Evolutionary conservation across 169 alveolate genomes (phyloP).

Genomic region (Plasmodium vivax): DNA sequence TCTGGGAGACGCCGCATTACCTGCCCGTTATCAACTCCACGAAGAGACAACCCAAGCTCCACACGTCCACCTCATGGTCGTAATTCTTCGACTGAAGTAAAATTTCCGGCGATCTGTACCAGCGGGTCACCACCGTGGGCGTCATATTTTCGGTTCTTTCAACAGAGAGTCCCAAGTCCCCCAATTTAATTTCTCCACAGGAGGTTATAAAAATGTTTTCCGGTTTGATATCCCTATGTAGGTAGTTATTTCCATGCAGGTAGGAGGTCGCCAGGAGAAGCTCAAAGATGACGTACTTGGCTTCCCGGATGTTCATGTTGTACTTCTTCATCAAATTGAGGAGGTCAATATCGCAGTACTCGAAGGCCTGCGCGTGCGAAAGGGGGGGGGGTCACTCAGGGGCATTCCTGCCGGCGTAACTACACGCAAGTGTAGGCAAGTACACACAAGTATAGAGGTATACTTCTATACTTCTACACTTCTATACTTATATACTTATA

Average conservation of each 20-base stretch:
- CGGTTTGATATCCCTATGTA: slow-evolving; percentile 85
- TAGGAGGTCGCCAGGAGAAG: slow-evolving; percentile 75
- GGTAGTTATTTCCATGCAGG: slow-evolving; percentile 78
- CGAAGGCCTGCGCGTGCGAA: slow-evolving; percentile 20
- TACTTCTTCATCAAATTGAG: slow-evolving; percentile 39
- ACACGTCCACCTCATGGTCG: slow-evolving; percentile 88
- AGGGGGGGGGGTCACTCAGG: not conserved
- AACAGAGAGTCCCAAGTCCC: slow-evolving; percentile 83
- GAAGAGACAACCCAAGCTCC: slow-evolving; percentile 90
- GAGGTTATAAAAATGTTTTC: slow-evolving; percentile 81
- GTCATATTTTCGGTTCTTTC: slow-evolving; percentile 77
- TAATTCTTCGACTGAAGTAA: slow-evolving; percentile 83
- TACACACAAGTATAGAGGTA: not conserved
- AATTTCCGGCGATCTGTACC: slow-evolving; percentile 93
- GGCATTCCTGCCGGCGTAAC: not conserved
- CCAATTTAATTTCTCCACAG: slow-evolving; percentile 79
- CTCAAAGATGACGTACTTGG: slow-evolving; percentile 82
- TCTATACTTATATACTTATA: not conserved
- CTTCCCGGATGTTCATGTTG: slow-evolving; percentile 50
- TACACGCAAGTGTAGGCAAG: too few relatives aligned
- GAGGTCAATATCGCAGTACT: slow-evolving; percentile 55
- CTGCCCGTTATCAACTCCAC: slow-evolving; percentile 86
- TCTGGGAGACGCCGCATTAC: not conserved
- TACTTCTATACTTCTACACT: not conserved
- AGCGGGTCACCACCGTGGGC: slow-evolving; percentile 83